Evolutionary conservation across 768 basidiomycete species (phyloP).

Genomic region (Boletus edulis): DNA sequence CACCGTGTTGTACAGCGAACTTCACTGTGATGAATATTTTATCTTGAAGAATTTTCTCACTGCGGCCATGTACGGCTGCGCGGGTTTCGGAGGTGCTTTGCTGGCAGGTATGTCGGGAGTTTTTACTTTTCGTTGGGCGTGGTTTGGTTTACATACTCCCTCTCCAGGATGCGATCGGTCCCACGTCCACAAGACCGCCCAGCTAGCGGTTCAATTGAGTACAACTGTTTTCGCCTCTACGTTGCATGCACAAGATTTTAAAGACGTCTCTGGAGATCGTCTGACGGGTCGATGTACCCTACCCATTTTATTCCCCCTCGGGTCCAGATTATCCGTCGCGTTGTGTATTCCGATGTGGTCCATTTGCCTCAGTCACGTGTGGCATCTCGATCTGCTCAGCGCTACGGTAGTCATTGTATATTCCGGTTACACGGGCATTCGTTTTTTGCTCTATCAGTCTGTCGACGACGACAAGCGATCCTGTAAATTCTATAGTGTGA

Average conservation of each 20-base stretch:
- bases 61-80: slow-evolving; percentile 31
- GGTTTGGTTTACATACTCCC: background rate
- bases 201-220: slow-evolving; percentile 27
- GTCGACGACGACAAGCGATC: slow-evolving; percentile 19
- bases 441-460: slow-evolving; percentile 17
- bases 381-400: slow-evolving; percentile 16
- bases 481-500: slow-evolving; percentile 24
- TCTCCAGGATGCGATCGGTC: slow-evolving; percentile 16
- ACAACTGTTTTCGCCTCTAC: slow-evolving; percentile 31
- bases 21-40: slow-evolving; percentile 27
- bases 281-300: slow-evolving; percentile 36
- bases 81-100: slow-evolving; percentile 34
- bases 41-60: slow-evolving; percentile 28
- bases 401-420: slow-evolving; percentile 15
- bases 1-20: slow-evolving; percentile 36
- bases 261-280: slow-evolving; percentile 40
- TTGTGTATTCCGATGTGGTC: slow-evolving; percentile 26
- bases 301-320: slow-evolving; percentile 37
- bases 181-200: slow-evolving; percentile 4
- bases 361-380: slow-evolving; percentile 18
- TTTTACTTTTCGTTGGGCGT: background rate
- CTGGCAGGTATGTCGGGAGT: slow-evolving; percentile 27
- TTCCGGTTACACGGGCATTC: slow-evolving; percentile 15
- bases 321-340: slow-evolving; percentile 14
- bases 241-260: slow-evolving; percentile 31